Evolutionary conservation across 768 basidiomycete species (phyloP), one percentile per base, ranked within the genome.

Genomic region (Rhizopogon vulgaris): DNA sequence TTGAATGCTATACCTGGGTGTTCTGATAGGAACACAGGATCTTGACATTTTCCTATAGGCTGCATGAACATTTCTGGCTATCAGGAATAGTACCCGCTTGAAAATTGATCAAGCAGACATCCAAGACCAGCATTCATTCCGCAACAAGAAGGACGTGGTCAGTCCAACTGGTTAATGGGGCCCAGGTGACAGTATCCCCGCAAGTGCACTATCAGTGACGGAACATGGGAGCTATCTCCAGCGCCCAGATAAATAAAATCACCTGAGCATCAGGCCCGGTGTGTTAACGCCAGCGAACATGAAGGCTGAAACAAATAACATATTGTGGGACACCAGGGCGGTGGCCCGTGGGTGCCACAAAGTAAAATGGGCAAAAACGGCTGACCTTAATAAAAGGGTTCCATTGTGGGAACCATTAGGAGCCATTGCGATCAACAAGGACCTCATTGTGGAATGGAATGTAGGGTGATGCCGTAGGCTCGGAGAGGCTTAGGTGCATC

Each of bases 61-160:
- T 46, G 45, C 45, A 3, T 46, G 45, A 46, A 46, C 22, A 22
- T 22, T 46, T 46, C 34, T 46, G 22, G 45, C 45, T 46, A 46
- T 46, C 45, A 34, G 45, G 38, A 22, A 32, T 24, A 45, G 45
- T 46, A 22, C 18, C 45, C 45, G 45, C 18, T 34, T 24, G 32
- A 46, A 46, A 46, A 39, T 3, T 3, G 18, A 39, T 18, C 3
- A 4, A 10, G 10, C 18, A 38, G 17, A 15, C 22, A 34, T 18
- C 18, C 28, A 46, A 22, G 32, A 22, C 30, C 30, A 1, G 12
- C 38, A 34, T 34, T 46, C 30, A 46, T 32, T 22, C 14, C 14
- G 45, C 4, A 14, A 34, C 43, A 32, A n/a, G 18, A 32, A 22
- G 17, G 18, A 32, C 14, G 14, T 30, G 42, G 4, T 12, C 43